Evolutionary conservation across 1,284 basidiomycete species (phyloP).

Genomic region (Calocybe gambosa): DNA sequence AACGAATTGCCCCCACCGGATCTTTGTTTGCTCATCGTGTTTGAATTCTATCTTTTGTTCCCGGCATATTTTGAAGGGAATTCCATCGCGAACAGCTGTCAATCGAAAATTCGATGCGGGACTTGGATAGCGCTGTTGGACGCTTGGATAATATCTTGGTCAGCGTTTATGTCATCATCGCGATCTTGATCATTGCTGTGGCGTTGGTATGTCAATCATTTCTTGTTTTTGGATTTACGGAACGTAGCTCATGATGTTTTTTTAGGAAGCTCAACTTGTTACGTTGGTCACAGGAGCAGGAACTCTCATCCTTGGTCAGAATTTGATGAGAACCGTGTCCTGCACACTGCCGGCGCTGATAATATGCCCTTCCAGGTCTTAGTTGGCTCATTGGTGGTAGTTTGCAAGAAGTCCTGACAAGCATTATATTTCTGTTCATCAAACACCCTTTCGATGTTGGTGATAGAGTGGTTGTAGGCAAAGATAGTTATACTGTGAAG

Average conservation of each 20-base stretch:
- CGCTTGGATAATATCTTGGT: slow-evolving; percentile 73
- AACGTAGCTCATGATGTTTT: slow-evolving; percentile 4
- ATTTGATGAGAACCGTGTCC: neutral
- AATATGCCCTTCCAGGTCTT: slow-evolving; percentile 40
- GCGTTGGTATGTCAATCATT: slow-evolving; percentile 43
- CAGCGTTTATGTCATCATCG: slow-evolving; percentile 61
- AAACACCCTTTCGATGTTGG: slow-evolving; percentile 88
- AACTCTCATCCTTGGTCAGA: slow-evolving; percentile 70
- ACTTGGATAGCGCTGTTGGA: slow-evolving; percentile 86
- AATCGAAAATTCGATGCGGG: slow-evolving; percentile 84
- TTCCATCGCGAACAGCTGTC: slow-evolving; percentile 83
- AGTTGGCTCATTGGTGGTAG: slow-evolving; percentile 85
- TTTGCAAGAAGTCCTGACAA: slow-evolving; percentile 63
- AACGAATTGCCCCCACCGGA: no score
- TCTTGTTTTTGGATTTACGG: neutral
- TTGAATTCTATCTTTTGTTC: neutral
- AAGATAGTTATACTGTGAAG: slow-evolving; percentile 72
- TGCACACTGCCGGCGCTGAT: neutral
- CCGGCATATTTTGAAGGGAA: slow-evolving; percentile 36
- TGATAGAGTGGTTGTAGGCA: slow-evolving; percentile 60
- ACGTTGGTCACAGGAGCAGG: slow-evolving; percentile 78
- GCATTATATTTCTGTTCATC: slow-evolving; percentile 85
- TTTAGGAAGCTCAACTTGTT: slow-evolving; percentile 61
- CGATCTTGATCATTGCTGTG: slow-evolving; percentile 70
- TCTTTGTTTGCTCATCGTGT: neutral